These are phyloP conservation scores for Misopates orontium DNA, from an alignment of 257 asterid species.

Conservation along the genomic window DNA sequence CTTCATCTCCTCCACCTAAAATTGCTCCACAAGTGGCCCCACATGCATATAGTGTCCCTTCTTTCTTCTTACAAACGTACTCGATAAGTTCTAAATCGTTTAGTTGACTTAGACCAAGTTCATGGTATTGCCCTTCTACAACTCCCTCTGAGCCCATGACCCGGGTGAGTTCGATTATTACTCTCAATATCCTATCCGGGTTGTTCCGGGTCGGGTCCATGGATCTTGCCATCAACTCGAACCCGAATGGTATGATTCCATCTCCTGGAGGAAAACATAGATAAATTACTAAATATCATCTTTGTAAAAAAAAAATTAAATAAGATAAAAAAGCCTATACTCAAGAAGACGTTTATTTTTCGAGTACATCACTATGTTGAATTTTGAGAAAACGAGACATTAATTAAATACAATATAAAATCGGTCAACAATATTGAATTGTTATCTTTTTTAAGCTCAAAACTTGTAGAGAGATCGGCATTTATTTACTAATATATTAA, in stretches of 20 bases:
- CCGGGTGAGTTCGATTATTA: constrained; percentile 45
- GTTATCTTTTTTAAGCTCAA: no score
- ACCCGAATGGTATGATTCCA: constrained; percentile 54
- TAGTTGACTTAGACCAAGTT: constrained; percentile 12
- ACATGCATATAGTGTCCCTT: constrained; percentile 59
- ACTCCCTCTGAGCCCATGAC: constrained; percentile 57
- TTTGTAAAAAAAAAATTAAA: no score
- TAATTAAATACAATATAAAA: no score
- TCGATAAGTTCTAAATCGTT: constrained; percentile 24
- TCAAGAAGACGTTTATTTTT: no score
- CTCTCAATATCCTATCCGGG: constrained; percentile 47
- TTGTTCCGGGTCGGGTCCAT: constrained; percentile 21
- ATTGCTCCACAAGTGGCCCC: constrained; percentile 86
- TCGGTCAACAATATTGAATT: no score
- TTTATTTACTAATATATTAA: no score
- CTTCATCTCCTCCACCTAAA: constrained; percentile 68
- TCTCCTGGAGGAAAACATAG: constrained; percentile 29
- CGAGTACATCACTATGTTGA: no score
- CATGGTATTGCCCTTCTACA: constrained; percentile 46
- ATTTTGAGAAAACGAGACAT: no score
- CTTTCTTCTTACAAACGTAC: constrained; percentile 47
- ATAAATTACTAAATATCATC: no score
- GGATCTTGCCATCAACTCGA: constrained; percentile 57
- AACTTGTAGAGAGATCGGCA: no score
- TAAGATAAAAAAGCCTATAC: no score